These are phyloP conservation scores for Lentinula boryana DNA, from an alignment of 768 basidiomycete genomes.

Conservation along the genomic window DNA sequence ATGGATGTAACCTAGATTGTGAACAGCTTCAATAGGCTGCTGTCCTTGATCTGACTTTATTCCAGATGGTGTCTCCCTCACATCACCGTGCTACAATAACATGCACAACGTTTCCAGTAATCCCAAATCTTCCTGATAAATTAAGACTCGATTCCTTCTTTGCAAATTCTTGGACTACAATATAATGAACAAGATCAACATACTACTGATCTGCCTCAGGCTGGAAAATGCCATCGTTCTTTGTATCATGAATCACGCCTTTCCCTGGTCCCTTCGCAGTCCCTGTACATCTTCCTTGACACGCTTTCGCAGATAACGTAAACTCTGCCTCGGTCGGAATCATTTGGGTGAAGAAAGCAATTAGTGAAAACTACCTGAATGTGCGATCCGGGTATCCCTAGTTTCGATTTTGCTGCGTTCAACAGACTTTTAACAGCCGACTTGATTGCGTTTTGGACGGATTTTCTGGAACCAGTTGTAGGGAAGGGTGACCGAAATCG, in stretches of 20 bases:
- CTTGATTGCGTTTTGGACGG: not conserved
- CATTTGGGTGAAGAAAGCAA: not conserved
- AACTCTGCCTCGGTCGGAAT: not conserved
- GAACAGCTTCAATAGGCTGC: no score
- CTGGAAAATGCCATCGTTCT: not conserved
- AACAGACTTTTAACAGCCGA: not conserved
- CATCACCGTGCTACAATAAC: no score
- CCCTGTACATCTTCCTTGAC: not conserved
- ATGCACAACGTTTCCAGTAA: no score
- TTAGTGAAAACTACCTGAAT: not conserved
- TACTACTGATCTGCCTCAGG: not conserved
- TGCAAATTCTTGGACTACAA: no score
- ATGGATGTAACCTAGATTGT: constrained; percentile 30
- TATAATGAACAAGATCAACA: no score
- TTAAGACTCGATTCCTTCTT: no score
- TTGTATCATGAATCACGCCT: not conserved
- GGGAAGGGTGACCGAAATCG: not conserved
- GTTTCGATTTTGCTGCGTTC: not conserved
- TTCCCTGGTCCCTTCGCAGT: not conserved
- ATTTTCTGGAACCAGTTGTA: not conserved
- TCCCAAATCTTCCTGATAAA: no score
- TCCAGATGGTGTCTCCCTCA: no score
- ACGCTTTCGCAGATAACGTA: not conserved
- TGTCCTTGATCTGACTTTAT: no score
- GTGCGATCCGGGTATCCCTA: not conserved